Evolutionary conservation across 305 asterid genomes (phyloP), one percentile per base, ranked within the genome.

Genomic region (Solanum hybrid): DNA sequence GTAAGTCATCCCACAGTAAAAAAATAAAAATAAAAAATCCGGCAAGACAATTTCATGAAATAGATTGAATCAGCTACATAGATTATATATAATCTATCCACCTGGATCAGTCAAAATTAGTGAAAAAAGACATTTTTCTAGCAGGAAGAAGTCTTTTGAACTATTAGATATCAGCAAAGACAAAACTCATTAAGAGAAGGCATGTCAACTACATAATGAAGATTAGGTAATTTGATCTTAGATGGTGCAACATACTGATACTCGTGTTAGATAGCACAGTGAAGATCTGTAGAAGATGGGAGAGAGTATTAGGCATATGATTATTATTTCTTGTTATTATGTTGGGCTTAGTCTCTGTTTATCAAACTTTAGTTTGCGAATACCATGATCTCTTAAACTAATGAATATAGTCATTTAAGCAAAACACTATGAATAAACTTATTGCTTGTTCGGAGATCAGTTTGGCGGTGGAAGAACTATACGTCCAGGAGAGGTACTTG

Each of bases 381-480:
- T 38, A 38, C 34, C 35, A 14, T 4, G n/a, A 0, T 38, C 86
- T 38, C 64, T 79, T 24, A 26, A 37, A 79, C 35, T 79, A 24
- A 79, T 79, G 86, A 24, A 24, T 79, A 2, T 24, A 37, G 66
- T 79, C 45, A 81, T 40, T 81, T 81, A 81, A 38, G 71, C 86
- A 8, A 81, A 81, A 81, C 26, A 40, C 86, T 40, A 0, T 42
- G 71, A 81, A 40, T 81, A 81, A 82, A 31, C 76, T 85, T 85
- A 85, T 51, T 85, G 45, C 86, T 88, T 89, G 36, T 76, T 87
- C 80, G 89, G 69, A 89, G 77, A 37, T 73, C 85, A 97, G 99
- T 97, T 89, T 88, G 99, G 99, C 88, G 99, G 99, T 14, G 99
- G 99, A 90, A 95, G 95, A 94, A 93, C 88, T 91, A 42, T 96